Percentiles rank a stretch among this genome's conserved stretches.
These are phyloP conservation scores for Candida anutae DNA, from an alignment of 1,139 yeast species.

Conservation along the genomic window DNA sequence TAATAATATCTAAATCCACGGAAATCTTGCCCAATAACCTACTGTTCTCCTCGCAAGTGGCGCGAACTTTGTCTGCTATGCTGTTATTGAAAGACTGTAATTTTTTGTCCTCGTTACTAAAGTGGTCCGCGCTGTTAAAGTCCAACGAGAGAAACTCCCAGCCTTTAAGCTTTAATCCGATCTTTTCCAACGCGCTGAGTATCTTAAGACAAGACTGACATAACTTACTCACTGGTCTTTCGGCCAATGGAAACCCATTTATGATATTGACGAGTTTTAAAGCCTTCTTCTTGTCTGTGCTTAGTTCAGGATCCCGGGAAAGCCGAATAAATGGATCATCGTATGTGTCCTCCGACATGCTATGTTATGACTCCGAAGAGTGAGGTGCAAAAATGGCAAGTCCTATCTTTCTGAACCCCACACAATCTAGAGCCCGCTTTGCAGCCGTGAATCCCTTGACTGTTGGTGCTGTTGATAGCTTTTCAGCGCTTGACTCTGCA, in stretches of 20 bases:
- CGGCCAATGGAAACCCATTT: constrained; percentile 36
- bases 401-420: no score
- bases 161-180: constrained; percentile 39
- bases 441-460: no score
- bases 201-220: constrained; percentile 44
- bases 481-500: no score
- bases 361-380: no score
- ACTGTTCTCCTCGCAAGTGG: constrained; percentile 42
- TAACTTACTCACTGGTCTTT: constrained; percentile 40
- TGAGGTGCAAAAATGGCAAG: no score
- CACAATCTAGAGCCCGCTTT: no score
- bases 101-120: constrained; percentile 19
- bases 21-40: constrained; percentile 32
- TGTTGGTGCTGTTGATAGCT: no score
- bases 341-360: constrained; percentile 15
- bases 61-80: constrained; percentile 41
- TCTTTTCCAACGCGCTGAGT: constrained; percentile 42
- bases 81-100: constrained; percentile 38
- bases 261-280: constrained; percentile 33
- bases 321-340: constrained; percentile 43
- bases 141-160: constrained; percentile 56
- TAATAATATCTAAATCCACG: constrained; percentile 39
- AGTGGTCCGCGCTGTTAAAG: constrained; percentile 37
- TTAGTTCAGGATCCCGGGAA: constrained; percentile 43
- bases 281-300: constrained; percentile 36